Conservation (phyloP, 2,329 filamentous ascomycete genomes). For the Capronia epimyces region DNA sequence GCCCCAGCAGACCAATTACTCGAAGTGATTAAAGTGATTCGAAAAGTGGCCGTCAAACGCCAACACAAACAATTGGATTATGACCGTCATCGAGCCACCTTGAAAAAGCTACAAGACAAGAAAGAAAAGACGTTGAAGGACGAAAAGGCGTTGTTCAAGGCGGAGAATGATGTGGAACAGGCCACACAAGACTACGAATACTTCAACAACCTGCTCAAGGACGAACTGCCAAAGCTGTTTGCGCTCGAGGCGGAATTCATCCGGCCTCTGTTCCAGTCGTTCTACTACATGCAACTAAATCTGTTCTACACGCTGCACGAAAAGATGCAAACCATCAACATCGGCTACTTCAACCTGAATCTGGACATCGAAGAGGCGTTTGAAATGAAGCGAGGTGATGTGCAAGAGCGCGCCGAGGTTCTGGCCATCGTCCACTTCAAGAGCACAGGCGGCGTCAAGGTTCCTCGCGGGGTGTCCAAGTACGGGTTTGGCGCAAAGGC, state of each 20-base stretch:
- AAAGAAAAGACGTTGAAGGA: constrained; percentile 95
- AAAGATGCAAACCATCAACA: constrained; percentile 94
- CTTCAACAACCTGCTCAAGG: constrained; percentile 95
- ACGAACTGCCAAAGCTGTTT: constrained; percentile 90
- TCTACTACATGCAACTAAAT: constrained; percentile 99
- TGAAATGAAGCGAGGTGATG: constrained; percentile 77
- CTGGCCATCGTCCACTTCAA: constrained; percentile 87
- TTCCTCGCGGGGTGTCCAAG: constrained; percentile 29
- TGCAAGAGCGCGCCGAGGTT: constrained; percentile 79
- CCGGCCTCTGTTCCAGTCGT: constrained; percentile 92
- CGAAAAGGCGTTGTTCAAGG: constrained; percentile 94
- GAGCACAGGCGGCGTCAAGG: constrained; percentile 61
- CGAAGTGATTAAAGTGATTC: constrained; percentile 91
- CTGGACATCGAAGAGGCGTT: constrained; percentile 90
- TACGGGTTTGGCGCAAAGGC: constrained; percentile 29
- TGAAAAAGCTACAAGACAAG: constrained; percentile 96
- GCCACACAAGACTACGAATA: constrained; percentile 96
- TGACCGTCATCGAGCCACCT: constrained; percentile 71
- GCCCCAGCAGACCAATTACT: constrained; percentile 87
- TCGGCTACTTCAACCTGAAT: constrained; percentile 93
- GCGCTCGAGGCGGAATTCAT: constrained; percentile 88
- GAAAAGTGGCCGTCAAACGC: constrained; percentile 80
- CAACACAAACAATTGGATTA: constrained; percentile 98
- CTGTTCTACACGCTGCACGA: constrained; percentile 98
- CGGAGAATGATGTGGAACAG: constrained; percentile 83